Percentiles rank a stretch among this genome's conserved stretches.
Conservation (phyloP, 768 basidiomycete species). For the Mycena venus region DNA sequence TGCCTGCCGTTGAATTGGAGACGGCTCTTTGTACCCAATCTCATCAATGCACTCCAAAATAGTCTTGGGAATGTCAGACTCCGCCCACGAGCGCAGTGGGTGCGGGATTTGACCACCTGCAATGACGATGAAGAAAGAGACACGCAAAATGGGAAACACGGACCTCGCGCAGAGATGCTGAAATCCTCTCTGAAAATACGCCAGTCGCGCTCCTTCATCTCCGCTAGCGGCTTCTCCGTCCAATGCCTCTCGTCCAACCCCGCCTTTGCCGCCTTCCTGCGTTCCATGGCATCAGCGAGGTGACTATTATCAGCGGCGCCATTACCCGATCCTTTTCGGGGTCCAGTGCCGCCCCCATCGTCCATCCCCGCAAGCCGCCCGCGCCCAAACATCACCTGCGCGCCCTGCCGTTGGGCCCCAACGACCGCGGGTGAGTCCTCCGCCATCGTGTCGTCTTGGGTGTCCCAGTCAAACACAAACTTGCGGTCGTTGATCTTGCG, state of each 20-base stretch:
- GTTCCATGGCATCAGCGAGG: constrained; percentile 86
- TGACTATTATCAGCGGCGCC: constrained; percentile 55
- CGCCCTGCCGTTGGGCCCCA: constrained; percentile 81
- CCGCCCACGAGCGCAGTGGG: constrained; percentile 92
- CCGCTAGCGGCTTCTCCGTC: constrained; percentile 92
- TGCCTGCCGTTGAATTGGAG: constrained; percentile 96
- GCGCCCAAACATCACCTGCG: constrained; percentile 90
- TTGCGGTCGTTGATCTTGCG: constrained; percentile 96
- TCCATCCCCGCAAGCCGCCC: constrained; percentile 91
- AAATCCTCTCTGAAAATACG: constrained; percentile 99
- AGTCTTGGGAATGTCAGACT: constrained; percentile 83
- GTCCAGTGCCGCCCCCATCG: constrained; percentile 70
- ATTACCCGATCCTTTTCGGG: constrained; percentile 49
- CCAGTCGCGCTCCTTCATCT: constrained; percentile 99
- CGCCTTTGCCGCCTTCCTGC: constrained; percentile 82
- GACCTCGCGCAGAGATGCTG: constrained; percentile 93
- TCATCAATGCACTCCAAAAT: constrained; percentile 89
- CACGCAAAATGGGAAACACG: constrained; percentile 33
- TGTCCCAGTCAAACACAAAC: constrained; percentile 99
- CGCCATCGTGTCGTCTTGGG: constrained; percentile 92
- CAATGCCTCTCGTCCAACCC: constrained; percentile 96
- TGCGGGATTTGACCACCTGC: constrained; percentile 94
- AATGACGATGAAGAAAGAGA: constrained; percentile 11
- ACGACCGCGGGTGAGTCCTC: constrained; percentile 81
- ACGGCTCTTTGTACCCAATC: constrained; percentile 98